These are phyloP conservation scores for Hypoxylon cercidicola DNA, from an alignment of 495 filamentous ascomycete species.

Conservation along the genomic window DNA sequence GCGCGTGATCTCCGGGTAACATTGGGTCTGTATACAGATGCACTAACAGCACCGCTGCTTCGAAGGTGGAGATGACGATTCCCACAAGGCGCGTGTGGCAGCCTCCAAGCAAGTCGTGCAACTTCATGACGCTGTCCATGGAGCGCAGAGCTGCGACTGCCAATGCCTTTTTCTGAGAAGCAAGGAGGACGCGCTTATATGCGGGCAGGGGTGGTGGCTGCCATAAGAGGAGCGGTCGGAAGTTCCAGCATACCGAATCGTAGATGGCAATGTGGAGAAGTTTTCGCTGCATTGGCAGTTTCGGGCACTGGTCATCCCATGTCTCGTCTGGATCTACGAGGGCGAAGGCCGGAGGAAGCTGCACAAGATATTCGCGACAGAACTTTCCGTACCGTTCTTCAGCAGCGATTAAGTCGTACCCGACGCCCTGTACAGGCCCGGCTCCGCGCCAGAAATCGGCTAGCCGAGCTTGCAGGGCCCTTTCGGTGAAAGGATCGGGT, in stretches of 20 bases:
- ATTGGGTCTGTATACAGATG: background rate
- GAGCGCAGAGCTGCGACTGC: slow-evolving; percentile 23
- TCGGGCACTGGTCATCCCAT: slow-evolving; percentile 41
- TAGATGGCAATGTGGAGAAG: slow-evolving; percentile 44
- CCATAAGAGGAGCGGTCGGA: slow-evolving; percentile 32
- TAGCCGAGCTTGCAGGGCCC: slow-evolving; percentile 39
- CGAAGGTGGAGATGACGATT: slow-evolving; percentile 42
- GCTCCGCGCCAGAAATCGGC: slow-evolving; percentile 39
- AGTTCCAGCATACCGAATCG: slow-evolving; percentile 45
- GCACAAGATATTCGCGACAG: slow-evolving; percentile 34
- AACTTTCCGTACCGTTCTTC: slow-evolving; percentile 44
- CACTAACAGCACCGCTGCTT: slow-evolving; percentile 26
- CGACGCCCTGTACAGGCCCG: background rate
- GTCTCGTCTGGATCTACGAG: slow-evolving; percentile 33
- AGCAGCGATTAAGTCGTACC: slow-evolving; percentile 29
- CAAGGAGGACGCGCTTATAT: slow-evolving; percentile 37
- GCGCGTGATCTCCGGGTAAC: background rate
- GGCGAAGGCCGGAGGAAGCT: slow-evolving; percentile 35
- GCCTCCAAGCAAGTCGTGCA: slow-evolving; percentile 38
- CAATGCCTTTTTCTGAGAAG: slow-evolving; percentile 34
- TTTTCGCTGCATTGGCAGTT: slow-evolving; percentile 40
- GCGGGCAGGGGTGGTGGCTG: slow-evolving; percentile 14
- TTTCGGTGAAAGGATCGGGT: slow-evolving; percentile 42
- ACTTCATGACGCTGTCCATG: slow-evolving; percentile 23
- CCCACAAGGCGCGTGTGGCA: slow-evolving; percentile 32